Conservation (phyloP, 73 alveolate genomes). For the Symbiodinium natans region DNA sequence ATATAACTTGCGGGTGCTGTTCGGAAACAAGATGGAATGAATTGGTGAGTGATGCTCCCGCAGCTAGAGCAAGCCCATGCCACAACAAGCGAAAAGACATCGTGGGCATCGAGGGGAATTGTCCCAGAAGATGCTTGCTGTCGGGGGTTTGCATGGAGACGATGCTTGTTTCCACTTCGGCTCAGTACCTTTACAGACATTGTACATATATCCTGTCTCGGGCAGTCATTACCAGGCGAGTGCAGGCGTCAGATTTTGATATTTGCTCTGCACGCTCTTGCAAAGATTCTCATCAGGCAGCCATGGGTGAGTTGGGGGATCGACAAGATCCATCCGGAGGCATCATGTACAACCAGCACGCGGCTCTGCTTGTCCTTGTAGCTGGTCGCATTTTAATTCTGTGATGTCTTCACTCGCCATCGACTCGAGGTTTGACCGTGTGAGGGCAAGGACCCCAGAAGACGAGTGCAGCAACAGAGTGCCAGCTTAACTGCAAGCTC, state of each 20-base stretch:
- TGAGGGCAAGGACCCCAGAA: slow-evolving; percentile 6
- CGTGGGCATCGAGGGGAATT: too few species aligned
- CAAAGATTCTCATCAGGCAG: too few species aligned
- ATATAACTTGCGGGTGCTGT: too few species aligned
- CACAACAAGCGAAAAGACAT: too few species aligned
- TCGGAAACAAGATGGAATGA: too few species aligned
- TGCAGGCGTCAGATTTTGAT: too few species aligned
- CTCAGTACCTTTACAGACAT: not conserved
- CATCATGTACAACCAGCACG: slow-evolving; percentile 75
- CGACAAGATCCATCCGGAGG: slow-evolving; percentile 92
- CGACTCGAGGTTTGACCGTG: slow-evolving; percentile 53
- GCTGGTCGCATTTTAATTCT: not conserved
- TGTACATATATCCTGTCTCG: slow-evolving; percentile 5
- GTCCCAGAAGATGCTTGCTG: too few species aligned
- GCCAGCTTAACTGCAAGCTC: not conserved
- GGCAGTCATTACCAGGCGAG: not conserved
- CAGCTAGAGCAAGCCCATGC: not conserved
- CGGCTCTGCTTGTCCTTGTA: not conserved
- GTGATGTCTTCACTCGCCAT: not conserved
- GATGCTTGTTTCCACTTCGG: not conserved
- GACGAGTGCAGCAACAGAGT: not conserved
- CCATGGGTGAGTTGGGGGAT: slow-evolving; percentile 78
- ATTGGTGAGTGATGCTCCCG: not conserved
- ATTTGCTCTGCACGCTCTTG: too few species aligned
- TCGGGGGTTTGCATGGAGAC: not conserved